phyloP scores from a whole-genome alignment of 2,329 filamentous ascomycete species.

The Cladosporium phlei region DNA sequence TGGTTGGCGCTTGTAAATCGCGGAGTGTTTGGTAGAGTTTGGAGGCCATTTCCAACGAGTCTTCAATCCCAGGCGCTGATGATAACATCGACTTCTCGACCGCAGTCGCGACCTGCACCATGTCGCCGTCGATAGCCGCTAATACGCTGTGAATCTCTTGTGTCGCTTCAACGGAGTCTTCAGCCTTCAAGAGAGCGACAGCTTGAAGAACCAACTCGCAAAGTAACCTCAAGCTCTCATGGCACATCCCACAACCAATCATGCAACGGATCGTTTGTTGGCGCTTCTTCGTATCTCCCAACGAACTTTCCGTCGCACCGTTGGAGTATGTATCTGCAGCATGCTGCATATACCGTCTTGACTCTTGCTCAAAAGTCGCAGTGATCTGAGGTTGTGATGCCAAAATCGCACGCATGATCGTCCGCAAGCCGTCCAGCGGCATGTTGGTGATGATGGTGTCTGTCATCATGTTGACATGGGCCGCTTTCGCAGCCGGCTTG shows the following conservation, averaged over 20 bases:
- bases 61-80: not conserved
- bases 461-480: constrained; percentile 21
- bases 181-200: not conserved
- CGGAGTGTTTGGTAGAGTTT: not conserved
- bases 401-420: constrained; percentile 18
- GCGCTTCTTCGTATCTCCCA: not conserved
- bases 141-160: constrained; percentile 3
- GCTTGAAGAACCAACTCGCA: not conserved
- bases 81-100: constrained; percentile 15
- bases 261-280: constrained; percentile 16
- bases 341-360: constrained; percentile 13
- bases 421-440: constrained; percentile 15
- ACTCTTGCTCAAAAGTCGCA: constrained; percentile 14
- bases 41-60: not conserved
- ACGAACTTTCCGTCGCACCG: not conserved
- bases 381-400: constrained; percentile 17
- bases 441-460: constrained; percentile 19
- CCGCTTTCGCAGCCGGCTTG: constrained; percentile 15
- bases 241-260: constrained; percentile 19
- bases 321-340: not conserved
- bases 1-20: not conserved
- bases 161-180: not conserved
- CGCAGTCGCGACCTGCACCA: constrained; percentile 18
- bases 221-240: constrained; percentile 16
- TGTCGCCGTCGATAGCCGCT: constrained; percentile 16